phyloP scores from a whole-genome alignment of 805 yeast genomes.

The Allodekkera sacchari region DNA sequence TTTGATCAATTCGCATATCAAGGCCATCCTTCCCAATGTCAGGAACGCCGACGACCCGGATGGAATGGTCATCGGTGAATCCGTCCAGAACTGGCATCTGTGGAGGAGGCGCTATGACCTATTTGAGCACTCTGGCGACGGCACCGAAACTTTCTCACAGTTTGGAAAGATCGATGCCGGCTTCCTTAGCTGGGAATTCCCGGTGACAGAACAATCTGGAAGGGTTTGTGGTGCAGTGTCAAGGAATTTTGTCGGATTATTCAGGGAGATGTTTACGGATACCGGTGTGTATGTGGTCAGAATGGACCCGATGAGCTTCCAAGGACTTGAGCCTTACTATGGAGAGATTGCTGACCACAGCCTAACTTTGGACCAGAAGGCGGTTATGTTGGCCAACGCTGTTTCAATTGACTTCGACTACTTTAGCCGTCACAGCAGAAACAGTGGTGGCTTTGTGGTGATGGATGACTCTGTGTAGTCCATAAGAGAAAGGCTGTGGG shows the following conservation, averaged over 20 bases:
- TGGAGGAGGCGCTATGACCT: constrained; percentile 88
- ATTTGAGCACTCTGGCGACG: constrained; percentile 38
- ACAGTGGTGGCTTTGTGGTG: constrained; percentile 32
- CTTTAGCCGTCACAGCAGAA: constrained; percentile 80
- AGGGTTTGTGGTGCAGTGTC: constrained; percentile 68
- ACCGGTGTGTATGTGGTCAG: constrained; percentile 86
- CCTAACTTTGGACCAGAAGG: constrained; percentile 73
- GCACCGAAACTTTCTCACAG: constrained; percentile 46
- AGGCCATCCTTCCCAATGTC: constrained; percentile 48
- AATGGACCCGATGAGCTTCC: constrained; percentile 68
- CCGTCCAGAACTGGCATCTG: constrained; percentile 88
- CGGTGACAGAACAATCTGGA: constrained; percentile 52
- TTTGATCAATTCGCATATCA: constrained; percentile 81
- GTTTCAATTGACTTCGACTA: constrained; percentile 93
- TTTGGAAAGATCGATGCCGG: constrained; percentile 87
- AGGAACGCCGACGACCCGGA: constrained; percentile 29
- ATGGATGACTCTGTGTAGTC: constrained; percentile 28
- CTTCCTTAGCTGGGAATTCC: constrained; percentile 79
- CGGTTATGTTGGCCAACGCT: constrained; percentile 78
- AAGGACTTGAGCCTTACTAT: constrained; percentile 45
- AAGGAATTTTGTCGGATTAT: constrained; percentile 92
- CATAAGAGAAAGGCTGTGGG: too few relatives aligned
- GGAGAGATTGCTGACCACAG: constrained; percentile 33
- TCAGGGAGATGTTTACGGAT: constrained; percentile 88
- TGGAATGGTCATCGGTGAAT: constrained; percentile 63